Percentiles rank a stretch among this genome's conserved stretches.
Conservation (phyloP, 352 stramenopile genomes). For the Elongisporangium undulatum region DNA sequence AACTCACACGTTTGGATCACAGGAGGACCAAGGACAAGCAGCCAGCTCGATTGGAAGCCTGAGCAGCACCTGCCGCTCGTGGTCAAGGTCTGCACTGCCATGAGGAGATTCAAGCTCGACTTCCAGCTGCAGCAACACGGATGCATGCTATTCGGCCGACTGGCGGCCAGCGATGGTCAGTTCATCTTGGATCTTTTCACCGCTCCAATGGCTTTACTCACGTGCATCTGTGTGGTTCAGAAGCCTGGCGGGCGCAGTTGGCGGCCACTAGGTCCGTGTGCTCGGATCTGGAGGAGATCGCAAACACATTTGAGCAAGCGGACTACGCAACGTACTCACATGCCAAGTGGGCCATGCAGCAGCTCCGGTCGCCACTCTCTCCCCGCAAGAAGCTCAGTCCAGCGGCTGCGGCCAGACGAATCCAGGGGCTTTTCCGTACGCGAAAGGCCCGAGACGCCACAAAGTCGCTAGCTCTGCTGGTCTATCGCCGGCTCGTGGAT, state of each 20-base stretch:
- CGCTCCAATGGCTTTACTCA: not conserved
- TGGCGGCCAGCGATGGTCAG: slow-evolving; percentile 25
- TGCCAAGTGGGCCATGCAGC: slow-evolving; percentile 21
- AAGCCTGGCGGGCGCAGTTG: slow-evolving; percentile 26
- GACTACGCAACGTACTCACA: slow-evolving; percentile 8
- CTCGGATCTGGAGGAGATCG: slow-evolving; percentile 13
- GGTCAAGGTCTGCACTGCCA: slow-evolving; percentile 24
- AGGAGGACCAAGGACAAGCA: not conserved
- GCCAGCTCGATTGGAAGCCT: slow-evolving; percentile 9
- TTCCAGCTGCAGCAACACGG: slow-evolving; percentile 27
- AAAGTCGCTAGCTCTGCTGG: slow-evolving; percentile 22
- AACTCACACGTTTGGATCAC: not conserved
- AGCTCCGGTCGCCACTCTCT: slow-evolving; percentile 18
- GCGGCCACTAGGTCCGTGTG: slow-evolving; percentile 2
- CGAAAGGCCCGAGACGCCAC: slow-evolving; percentile 39
- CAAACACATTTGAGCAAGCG: slow-evolving; percentile 4
- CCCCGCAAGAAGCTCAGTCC: slow-evolving; percentile 12
- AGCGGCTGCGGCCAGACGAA: slow-evolving; percentile 28
- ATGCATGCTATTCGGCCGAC: slow-evolving; percentile 39
- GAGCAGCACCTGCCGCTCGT: slow-evolving; percentile 19
- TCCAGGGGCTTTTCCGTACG: slow-evolving; percentile 56
- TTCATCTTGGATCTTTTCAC: not conserved
- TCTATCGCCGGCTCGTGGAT: slow-evolving; percentile 46
- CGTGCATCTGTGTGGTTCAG: slow-evolving; percentile 8
- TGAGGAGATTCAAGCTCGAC: slow-evolving; percentile 49